Base-by-base conservation (phyloP, 2,329 filamentous ascomycete species). In the Colletotrichum lindemuthianum region DNA sequence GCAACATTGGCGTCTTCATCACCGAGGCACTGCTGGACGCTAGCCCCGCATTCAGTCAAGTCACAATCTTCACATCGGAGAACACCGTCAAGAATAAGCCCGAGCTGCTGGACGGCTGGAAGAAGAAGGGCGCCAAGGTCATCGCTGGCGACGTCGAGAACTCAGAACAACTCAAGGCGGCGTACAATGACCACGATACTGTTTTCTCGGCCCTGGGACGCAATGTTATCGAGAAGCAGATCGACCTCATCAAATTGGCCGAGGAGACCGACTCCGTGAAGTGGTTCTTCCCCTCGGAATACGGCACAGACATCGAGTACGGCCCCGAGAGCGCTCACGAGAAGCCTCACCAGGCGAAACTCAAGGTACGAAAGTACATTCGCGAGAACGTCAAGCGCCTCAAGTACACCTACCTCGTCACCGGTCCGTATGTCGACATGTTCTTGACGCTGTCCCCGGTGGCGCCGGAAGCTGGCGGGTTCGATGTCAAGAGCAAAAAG, bases 261-360 rank as follows among this genome's bases (percentile, higher is more conserved):
- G 84, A 86, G 43, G 74, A 80, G 57, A 82, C 82, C 0, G 73
- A 77, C 2, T 81, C 76, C 32, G 84, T 91, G 37, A 82, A 83
- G 67, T 86, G 86, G 79, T 90, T 92, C 77, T 85, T 90, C 67
- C 88, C 89, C 0, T 89, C 86, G 8, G 89, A 91, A 72, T 91
- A 88, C 71, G 87, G 86, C 60, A 90, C 86, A 2, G 89, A 88
- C 70, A 85, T 88, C 50, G 88, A 88, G 72, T 88, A 90, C 70
- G 78, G 81, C 24, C 79, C 86, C 1, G 72, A 81, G 24, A 90
- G 88, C 12, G 80, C 81, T 2, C 69, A 76, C 8, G 90, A 92
- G 75, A 86, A 83, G 70, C 88, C 90, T 2, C 90, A 92, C 71
- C 90, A 92, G 76, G 76, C 82, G 59, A 92, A 92, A 74, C 81